These are phyloP conservation scores for Lolium perenne DNA, from an alignment of 176 grass and related monocot genomes.

Conservation along the genomic window DNA sequence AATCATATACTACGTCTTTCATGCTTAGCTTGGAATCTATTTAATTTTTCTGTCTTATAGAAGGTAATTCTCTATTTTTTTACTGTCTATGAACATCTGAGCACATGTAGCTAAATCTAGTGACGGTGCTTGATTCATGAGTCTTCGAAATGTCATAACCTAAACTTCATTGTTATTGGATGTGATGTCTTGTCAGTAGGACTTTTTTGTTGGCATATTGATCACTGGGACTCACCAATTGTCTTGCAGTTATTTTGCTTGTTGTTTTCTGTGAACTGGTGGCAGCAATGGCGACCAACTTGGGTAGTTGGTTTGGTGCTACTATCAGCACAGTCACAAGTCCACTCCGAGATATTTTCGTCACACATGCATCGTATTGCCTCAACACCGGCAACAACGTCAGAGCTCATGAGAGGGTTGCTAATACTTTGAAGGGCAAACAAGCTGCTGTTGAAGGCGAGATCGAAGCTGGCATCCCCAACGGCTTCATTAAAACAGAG, in stretches of 20 bases:
- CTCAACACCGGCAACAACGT: background rate
- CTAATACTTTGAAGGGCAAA: background rate
- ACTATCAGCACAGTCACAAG: background rate
- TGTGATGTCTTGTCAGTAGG: too few species aligned
- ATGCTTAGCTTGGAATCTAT: too few species aligned
- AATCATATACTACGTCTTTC: too few species aligned
- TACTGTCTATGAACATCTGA: too few species aligned
- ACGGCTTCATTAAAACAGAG: background rate
- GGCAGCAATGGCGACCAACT: fast-evolving
- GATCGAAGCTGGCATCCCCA: fast-evolving
- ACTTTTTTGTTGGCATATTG: background rate
- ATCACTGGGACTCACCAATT: background rate
- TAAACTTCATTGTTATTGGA: background rate
- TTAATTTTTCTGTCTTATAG: too few species aligned
- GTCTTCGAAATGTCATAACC: background rate
- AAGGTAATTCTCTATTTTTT: too few species aligned
- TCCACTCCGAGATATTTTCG: background rate
- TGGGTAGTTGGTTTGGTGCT: background rate
- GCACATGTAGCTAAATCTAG: too few species aligned
- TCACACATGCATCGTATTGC: background rate
- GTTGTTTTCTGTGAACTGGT: background rate
- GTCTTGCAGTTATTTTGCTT: background rate
- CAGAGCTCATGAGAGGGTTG: background rate
- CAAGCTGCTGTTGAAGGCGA: fast-evolving
- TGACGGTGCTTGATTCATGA: too few species aligned